Evolutionary conservation across 176 grass and related monocot genomes (phyloP).

Genomic region (Stipa capillata): DNA sequence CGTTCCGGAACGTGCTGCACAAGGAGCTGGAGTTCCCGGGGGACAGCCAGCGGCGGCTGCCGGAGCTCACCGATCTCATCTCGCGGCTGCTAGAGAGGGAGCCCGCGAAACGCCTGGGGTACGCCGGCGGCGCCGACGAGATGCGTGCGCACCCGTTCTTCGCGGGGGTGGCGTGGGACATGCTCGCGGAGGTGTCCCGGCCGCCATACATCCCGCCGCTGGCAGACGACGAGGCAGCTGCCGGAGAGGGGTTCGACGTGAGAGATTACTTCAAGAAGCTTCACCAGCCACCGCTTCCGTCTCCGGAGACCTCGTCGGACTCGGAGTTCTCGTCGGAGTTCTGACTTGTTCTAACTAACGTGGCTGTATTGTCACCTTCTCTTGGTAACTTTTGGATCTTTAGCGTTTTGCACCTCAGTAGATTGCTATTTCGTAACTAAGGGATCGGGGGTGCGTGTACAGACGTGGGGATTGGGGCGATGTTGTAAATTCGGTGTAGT

Average conservation of each 20-base stretch:
- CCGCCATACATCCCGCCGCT: constrained; percentile 67
- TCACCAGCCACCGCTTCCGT: not conserved
- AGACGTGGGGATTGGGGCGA: not conserved
- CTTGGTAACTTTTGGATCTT: not conserved
- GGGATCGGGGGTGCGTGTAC: not conserved
- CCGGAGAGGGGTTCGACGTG: constrained; percentile 50
- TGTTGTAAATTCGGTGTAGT: constrained; percentile 50
- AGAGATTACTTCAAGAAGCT: constrained; percentile 56
- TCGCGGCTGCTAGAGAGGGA: constrained; percentile 53
- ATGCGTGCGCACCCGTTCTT: constrained; percentile 80
- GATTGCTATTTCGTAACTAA: not conserved
- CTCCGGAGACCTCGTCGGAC: constrained; percentile 36
- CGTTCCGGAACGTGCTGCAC: constrained; percentile 78
- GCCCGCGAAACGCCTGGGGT: constrained; percentile 45
- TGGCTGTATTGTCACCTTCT: not conserved
- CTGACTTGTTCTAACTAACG: not conserved
- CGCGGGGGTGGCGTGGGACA: constrained; percentile 68
- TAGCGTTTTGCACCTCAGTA: not conserved
- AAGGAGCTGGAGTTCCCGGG: constrained; percentile 59
- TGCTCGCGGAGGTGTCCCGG: constrained; percentile 52
- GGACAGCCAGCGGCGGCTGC: constrained; percentile 26
- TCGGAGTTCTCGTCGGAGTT: constrained; percentile 39
- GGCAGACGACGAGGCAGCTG: constrained; percentile 12
- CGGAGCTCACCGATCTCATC: constrained; percentile 81
- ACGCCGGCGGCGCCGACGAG: constrained; percentile 51